Evolutionary conservation across 208 protist species (phyloP).

Genomic region (Strigomonas galati): DNA sequence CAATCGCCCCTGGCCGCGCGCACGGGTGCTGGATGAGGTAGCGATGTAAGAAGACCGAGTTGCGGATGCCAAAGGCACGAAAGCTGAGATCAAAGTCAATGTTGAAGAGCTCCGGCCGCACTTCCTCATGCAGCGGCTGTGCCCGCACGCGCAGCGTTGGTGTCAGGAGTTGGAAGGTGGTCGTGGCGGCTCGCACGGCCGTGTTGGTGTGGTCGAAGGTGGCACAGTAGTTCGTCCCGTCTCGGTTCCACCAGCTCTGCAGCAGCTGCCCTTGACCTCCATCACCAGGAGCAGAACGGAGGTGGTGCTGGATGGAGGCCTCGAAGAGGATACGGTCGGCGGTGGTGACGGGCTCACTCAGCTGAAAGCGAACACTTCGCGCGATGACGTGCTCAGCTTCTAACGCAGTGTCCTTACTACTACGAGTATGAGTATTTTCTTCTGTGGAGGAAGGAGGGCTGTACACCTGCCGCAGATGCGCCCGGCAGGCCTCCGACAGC

Average conservation of each 20-base stretch:
- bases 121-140: constrained; percentile 82
- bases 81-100: constrained; percentile 91
- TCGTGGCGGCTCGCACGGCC: constrained; percentile 60
- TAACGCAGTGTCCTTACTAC: constrained; percentile 13
- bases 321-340: constrained; percentile 75
- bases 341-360: constrained; percentile 41
- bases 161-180: constrained; percentile 38
- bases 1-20: constrained; percentile 74
- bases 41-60: constrained; percentile 75
- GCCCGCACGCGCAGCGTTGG: constrained; percentile 52
- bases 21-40: constrained; percentile 82
- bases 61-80: constrained; percentile 87
- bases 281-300: not conserved
- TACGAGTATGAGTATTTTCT: no score
- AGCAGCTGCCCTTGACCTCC: not conserved
- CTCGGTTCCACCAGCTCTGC: constrained; percentile 77
- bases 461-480: not conserved
- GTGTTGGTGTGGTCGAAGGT: constrained; percentile 63
- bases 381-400: constrained; percentile 72
- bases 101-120: constrained; percentile 74
- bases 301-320: constrained; percentile 62
- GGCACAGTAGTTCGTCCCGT: constrained; percentile 57
- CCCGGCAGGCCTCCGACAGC: constrained; percentile 7
- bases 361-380: constrained; percentile 63
- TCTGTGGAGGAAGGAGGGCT: no score